phyloP scores from a whole-genome alignment of 768 basidiomycete genomes.

The Pleurotus eryngii region DNA sequence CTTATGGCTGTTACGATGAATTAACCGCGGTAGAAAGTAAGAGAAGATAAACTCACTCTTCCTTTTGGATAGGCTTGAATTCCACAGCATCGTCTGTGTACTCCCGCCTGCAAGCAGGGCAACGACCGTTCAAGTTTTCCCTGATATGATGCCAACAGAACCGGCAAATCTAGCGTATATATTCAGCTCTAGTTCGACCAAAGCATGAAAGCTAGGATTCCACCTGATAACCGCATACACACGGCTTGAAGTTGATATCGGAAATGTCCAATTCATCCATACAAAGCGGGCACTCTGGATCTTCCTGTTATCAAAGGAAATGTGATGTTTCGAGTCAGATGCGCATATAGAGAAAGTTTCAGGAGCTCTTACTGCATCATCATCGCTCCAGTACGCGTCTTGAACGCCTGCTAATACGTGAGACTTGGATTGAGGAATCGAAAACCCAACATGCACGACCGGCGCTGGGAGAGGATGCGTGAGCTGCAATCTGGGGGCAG shows the following conservation, averaged over 20 bases:
- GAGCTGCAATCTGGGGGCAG: conserved; percentile 52
- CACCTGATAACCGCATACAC: conserved; percentile 98
- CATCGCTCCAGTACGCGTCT: conserved; percentile 97
- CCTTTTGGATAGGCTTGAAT: conserved; percentile 91
- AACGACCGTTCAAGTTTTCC: conserved; percentile 91
- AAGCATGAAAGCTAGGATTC: conserved; percentile 7
- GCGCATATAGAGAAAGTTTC: conserved; percentile 12
- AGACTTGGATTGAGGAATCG: conserved; percentile 76
- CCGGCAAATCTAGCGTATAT: conserved; percentile 76
- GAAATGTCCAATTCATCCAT: conserved; percentile 99
- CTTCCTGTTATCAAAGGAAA: conserved; percentile 60
- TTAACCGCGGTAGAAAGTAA: conserved; percentile 8
- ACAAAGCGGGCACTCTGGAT: conserved; percentile 96
- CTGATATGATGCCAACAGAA: conserved; percentile 99
- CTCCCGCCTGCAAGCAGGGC: conserved; percentile 91
- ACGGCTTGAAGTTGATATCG: conserved; percentile 99
- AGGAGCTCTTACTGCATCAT: conserved; percentile 61
- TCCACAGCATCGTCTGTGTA: conserved; percentile 93
- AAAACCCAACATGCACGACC: conserved; percentile 67
- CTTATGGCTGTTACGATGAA: conserved; percentile 64
- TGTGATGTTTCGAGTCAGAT: background rate
- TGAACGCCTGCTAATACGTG: conserved; percentile 86
- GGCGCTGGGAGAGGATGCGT: conserved; percentile 72
- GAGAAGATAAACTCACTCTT: conserved; percentile 69
- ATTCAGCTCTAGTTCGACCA: conserved; percentile 9